Conservation (phyloP, 2,329 filamentous ascomycete genomes). For the Aspergillus novoparasiticus region DNA sequence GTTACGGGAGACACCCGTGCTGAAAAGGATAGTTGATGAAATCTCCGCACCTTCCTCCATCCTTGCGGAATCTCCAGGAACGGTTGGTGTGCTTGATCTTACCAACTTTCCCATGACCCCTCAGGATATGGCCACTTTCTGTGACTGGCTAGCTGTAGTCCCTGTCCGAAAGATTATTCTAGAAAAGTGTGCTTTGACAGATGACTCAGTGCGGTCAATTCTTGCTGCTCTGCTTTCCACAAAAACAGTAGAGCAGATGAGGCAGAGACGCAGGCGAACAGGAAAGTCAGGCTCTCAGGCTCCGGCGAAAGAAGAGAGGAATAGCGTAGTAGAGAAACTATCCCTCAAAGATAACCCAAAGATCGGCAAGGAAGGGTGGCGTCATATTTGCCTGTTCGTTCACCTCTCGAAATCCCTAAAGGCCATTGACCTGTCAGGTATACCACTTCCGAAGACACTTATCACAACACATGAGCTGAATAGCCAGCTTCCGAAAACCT, state of each 20-base stretch:
- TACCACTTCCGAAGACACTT: slow-evolving; percentile 67
- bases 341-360: slow-evolving; percentile 87
- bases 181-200: slow-evolving; percentile 82
- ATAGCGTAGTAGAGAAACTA: slow-evolving; percentile 80
- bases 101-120: slow-evolving; percentile 82
- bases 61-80: slow-evolving; percentile 66
- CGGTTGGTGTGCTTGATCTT: slow-evolving; percentile 79
- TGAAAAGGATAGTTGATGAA: slow-evolving; percentile 90
- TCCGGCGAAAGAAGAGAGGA: slow-evolving; percentile 35
- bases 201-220: slow-evolving; percentile 84
- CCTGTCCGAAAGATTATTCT: slow-evolving; percentile 84
- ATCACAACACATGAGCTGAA: slow-evolving; percentile 28
- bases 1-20: slow-evolving; percentile 84
- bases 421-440: slow-evolving; percentile 81
- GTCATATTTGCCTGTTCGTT: slow-evolving; percentile 83
- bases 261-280: slow-evolving; percentile 48
- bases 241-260: slow-evolving; percentile 64
- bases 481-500: slow-evolving; percentile 16
- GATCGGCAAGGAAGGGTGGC: slow-evolving; percentile 86
- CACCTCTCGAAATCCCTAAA: slow-evolving; percentile 88
- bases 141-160: slow-evolving; percentile 92
- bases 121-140: slow-evolving; percentile 80
- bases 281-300: slow-evolving; percentile 40
- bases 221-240: slow-evolving; percentile 83
- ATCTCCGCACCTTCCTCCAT: slow-evolving; percentile 71